These are phyloP conservation scores for Cyberlindnera mycetangii DNA, from an alignment of 805 yeast genomes.

Conservation along the genomic window DNA sequence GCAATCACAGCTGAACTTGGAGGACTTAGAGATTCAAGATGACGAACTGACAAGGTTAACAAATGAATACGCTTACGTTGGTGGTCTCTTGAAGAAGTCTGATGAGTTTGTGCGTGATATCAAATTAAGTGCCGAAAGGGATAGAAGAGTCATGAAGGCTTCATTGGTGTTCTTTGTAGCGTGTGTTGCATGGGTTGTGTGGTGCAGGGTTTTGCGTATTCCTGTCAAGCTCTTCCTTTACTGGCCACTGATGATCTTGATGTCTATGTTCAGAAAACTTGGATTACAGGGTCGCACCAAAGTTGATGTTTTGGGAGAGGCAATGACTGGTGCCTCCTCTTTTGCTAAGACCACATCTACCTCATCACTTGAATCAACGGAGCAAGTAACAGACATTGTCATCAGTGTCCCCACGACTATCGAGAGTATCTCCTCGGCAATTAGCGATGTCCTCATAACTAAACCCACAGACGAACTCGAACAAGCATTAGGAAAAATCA, in stretches of 20 bases:
- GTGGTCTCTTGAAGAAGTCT: constrained; percentile 21
- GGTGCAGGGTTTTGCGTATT: constrained; percentile 22
- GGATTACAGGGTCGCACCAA: background rate
- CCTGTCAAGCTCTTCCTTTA: constrained; percentile 20
- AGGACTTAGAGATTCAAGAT: constrained; percentile 25
- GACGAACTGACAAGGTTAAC: constrained; percentile 20
- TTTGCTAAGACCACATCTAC: background rate
- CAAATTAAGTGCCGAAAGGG: constrained; percentile 23
- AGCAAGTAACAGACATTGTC: background rate
- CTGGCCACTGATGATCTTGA: constrained; percentile 9
- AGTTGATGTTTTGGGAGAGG: constrained; percentile 9
- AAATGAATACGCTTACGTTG: constrained; percentile 21
- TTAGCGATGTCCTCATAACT: background rate
- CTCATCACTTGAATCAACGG: background rate
- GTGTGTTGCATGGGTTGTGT: constrained; percentile 22
- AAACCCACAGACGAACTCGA: constrained; percentile 2
- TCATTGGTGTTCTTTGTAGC: constrained; percentile 23
- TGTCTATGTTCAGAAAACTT: constrained; percentile 5
- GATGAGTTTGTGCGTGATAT: constrained; percentile 27
- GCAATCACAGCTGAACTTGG: constrained; percentile 27
- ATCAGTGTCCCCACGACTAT: background rate
- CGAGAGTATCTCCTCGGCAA: background rate
- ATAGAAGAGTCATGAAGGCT: constrained; percentile 24
- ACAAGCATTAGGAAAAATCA: constrained; percentile 14
- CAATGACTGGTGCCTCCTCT: background rate